Percentiles rank a stretch among this genome's conserved stretches.
Conservation (phyloP, 2,329 filamentous ascomycete species). For the Trichoderma afroharzianum region DNA sequence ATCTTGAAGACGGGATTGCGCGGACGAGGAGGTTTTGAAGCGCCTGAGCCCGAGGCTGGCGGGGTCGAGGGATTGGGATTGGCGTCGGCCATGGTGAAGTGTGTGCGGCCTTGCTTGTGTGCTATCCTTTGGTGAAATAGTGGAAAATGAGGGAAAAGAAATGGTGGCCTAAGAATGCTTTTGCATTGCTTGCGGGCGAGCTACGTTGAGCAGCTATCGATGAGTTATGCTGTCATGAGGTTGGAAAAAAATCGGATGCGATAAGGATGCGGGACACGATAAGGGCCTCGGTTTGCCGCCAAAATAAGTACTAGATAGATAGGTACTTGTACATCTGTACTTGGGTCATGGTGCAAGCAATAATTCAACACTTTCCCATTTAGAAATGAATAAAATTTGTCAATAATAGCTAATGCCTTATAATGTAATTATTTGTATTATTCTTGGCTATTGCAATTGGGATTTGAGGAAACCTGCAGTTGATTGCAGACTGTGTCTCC, state of each 20-base stretch:
- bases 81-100: slow-evolving; percentile 17
- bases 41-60: background rate
- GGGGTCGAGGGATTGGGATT: slow-evolving; percentile 16
- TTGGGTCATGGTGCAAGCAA: background rate
- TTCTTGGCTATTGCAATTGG: background rate
- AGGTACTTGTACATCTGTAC: too few relatives aligned
- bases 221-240: background rate
- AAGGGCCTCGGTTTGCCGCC: slow-evolving; percentile 12
- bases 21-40: slow-evolving; percentile 26
- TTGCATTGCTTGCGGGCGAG: background rate
- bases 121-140: background rate
- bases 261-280: slow-evolving; percentile 25
- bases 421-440: background rate
- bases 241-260: slow-evolving; percentile 24
- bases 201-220: background rate
- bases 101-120: background rate
- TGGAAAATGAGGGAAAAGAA: background rate
- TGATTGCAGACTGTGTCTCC: background rate
- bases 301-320: too few relatives aligned
- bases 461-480: background rate
- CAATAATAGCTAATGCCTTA: background rate
- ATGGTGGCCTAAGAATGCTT: background rate
- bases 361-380: background rate
- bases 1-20: slow-evolving; percentile 71
- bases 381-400: background rate